Base-by-base conservation (phyloP, 805 yeast species). In the Metschnikowia colocasiae region DNA sequence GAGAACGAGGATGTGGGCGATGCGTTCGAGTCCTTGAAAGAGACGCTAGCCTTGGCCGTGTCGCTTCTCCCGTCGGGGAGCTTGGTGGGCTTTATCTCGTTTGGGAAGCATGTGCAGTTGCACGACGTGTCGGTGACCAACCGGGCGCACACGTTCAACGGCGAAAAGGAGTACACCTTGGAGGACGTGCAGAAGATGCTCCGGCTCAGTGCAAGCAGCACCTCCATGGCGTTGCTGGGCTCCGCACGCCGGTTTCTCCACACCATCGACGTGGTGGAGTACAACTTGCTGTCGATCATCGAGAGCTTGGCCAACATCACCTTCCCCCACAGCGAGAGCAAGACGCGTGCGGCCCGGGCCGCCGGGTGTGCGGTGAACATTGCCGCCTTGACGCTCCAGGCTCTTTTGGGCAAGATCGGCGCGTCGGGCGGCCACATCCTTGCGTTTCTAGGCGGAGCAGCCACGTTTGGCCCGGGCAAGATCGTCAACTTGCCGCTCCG, bases 401-500 rank as follows among this genome's bases (percentile, higher is more conserved):
- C 70, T 2, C 54, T 68, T 4, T 58, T 73, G 39, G 76, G 75
- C 6, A 71, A 67, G 40, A 69, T 78, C 0, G 71, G 48, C 18
- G 51, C 76, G 25, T 64, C 76, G 1, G 85, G 85, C 0, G 79
- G 82, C 0, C 80, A 79, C 41, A 59, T 81, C 4, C 59, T 81
- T 58, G 61, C 76, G 20, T 82, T 82, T 56, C 59, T 78, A 4
- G 85, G 82, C 25, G 88, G 88, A 1, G 81, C 85, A 5, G 78
- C 85, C 54, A 83, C 87, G 0, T 65, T 66, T 50, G 87, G 87
- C 1, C 85, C 85, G 2, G 89, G 88, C 2, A 58, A 67, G 32
- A 78, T 83, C 29, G 87, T 82, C 9, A 75, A 76, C 6, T 65
- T 73, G n/a, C 64, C 68, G 22, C 67, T 82, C 47, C 82, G 78